phyloP scores from a whole-genome alignment of 148 eudicot species.

The Cornus florida region DNA sequence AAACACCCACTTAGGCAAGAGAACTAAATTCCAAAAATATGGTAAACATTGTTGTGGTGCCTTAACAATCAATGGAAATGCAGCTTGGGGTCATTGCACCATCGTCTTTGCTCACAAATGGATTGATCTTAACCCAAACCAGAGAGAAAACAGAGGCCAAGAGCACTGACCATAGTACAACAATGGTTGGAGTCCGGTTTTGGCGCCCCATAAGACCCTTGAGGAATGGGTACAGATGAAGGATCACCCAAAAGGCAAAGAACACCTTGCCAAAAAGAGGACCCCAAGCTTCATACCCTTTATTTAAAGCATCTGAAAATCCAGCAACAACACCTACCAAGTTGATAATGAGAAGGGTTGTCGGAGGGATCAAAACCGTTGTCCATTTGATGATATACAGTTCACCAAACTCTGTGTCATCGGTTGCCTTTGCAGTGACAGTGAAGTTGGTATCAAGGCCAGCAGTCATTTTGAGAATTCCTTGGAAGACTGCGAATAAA shows the following conservation, averaged over 20 bases:
- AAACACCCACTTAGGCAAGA: background rate
- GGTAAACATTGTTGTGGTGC: background rate
- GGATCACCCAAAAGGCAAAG: conserved; percentile 92
- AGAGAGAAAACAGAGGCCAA: conserved; percentile 98
- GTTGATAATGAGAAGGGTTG: conserved; percentile 78
- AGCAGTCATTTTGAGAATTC: conserved; percentile 82
- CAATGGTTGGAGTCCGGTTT: conserved; percentile 93
- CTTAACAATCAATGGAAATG: conserved; percentile 80
- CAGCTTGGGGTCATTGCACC: conserved; percentile 53
- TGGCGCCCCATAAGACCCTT: conserved; percentile 98
- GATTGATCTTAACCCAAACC: conserved; percentile 96
- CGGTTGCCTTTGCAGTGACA: conserved; percentile 83
- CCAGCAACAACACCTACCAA: conserved; percentile 94
- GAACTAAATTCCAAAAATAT: background rate
- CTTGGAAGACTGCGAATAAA: conserved; percentile 95
- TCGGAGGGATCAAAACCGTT: conserved; percentile 93
- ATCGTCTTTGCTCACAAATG: conserved; percentile 64
- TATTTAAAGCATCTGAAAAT: conserved; percentile 88
- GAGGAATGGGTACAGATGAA: conserved; percentile 92
- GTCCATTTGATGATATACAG: conserved; percentile 95
- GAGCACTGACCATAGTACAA: conserved; percentile 85
- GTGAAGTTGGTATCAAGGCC: conserved; percentile 96
- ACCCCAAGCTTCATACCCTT: conserved; percentile 94
- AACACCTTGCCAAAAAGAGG: conserved; percentile 92
- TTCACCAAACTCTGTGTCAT: conserved; percentile 83